phyloP scores from a whole-genome alignment of 176 grass and related monocot genomes.

The Chrysopogon serrulatus region DNA sequence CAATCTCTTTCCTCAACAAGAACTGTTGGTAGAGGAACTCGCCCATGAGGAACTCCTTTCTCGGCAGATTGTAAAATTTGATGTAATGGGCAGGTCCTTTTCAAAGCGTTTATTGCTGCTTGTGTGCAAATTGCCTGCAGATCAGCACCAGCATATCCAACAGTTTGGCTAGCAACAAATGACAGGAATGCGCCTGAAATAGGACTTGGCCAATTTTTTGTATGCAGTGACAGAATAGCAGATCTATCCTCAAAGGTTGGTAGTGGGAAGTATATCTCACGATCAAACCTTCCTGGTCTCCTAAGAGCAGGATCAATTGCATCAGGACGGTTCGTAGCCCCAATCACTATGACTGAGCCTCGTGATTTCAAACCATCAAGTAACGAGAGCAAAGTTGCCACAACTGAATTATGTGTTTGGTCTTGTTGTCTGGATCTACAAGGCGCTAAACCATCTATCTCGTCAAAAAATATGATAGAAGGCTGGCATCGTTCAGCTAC shows the following conservation, averaged over 20 bases:
- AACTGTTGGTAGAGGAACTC: conserved; percentile 72
- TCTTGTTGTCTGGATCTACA: conserved; percentile 84
- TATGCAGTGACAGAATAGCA: conserved; percentile 90
- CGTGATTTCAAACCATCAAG: conserved; percentile 98
- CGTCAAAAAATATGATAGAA: conserved; percentile 99
- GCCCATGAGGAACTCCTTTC: conserved; percentile 48
- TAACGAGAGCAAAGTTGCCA: conserved; percentile 88
- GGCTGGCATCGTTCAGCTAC: conserved; percentile 96
- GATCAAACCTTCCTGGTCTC: conserved; percentile 95
- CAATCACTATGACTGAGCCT: conserved; percentile 96
- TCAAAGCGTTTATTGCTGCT: conserved; percentile 95
- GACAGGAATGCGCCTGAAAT: conserved; percentile 68
- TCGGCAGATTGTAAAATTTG: conserved; percentile 73
- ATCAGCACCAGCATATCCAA: conserved; percentile 95
- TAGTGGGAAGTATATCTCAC: conserved; percentile 95
- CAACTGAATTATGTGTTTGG: conserved; percentile 98
- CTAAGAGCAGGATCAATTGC: conserved; percentile 96
- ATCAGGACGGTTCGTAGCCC: conserved; percentile 92
- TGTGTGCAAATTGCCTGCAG: conserved; percentile 92
- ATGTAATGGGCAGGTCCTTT: conserved; percentile 71
- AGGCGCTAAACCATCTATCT: conserved; percentile 95
- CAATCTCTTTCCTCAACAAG: conserved; percentile 86
- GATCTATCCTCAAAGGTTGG: conserved; percentile 82
- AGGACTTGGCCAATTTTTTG: conserved; percentile 83
- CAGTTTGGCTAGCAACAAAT: conserved; percentile 79